These are phyloP conservation scores for Melocanna baccifera DNA, from an alignment of 176 grass and related monocot genomes.

Conservation along the genomic window DNA sequence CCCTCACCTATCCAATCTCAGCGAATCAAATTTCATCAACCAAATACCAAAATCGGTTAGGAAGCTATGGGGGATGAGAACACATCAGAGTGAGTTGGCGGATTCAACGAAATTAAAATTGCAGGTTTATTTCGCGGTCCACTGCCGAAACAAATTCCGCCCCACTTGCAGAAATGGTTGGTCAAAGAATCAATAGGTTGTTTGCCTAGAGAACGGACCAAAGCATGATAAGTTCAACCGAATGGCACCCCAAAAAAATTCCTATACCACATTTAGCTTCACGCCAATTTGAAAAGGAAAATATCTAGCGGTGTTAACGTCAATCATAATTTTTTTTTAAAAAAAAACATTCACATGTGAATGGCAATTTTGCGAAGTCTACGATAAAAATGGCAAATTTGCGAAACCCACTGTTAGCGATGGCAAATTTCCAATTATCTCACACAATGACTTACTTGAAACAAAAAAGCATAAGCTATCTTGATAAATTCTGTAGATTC, in stretches of 20 bases:
- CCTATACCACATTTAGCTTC: neutral
- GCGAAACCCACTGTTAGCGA: no score
- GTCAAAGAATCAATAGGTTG: neutral
- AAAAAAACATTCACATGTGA: neutral
- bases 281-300: neutral
- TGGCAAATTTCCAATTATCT: no score
- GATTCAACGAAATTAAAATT: neutral
- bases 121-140: neutral
- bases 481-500: neutral
- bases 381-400: no score
- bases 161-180: neutral
- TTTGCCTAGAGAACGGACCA: neutral
- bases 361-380: no score
- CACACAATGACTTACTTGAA: conserved; percentile 15
- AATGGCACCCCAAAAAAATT: neutral
- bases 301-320: neutral
- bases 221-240: neutral
- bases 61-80: neutral
- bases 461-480: conserved; percentile 6
- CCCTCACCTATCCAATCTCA: neutral
- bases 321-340: neutral
- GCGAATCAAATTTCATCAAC: neutral
- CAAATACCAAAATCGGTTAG: neutral
- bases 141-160: neutral
- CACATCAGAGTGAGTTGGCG: neutral